These are phyloP conservation scores for Ochromonas danica DNA, from an alignment of 108 stramenopile species.

Conservation along the genomic window DNA sequence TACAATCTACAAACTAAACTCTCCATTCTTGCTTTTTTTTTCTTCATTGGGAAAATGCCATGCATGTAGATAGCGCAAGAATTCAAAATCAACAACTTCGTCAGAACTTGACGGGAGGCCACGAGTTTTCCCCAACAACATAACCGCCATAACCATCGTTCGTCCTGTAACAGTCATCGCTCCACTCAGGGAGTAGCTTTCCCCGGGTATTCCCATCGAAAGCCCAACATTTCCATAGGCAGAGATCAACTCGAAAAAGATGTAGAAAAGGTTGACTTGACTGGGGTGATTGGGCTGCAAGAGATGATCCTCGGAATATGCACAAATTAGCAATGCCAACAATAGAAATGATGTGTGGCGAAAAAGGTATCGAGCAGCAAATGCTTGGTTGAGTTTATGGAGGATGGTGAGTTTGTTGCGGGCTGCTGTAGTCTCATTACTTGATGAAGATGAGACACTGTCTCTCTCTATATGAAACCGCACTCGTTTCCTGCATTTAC, in stretches of 20 bases:
- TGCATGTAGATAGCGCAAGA: background rate
- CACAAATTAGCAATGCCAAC: background rate
- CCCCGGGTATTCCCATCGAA: conserved; percentile 19
- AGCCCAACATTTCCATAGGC: conserved; percentile 38
- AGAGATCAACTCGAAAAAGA: conserved; percentile 38
- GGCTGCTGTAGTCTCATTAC: too few relatives aligned
- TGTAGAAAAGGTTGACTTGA: conserved; percentile 4
- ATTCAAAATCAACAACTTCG: background rate
- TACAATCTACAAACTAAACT: too few relatives aligned
- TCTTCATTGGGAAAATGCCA: background rate
- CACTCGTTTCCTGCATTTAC: too few relatives aligned
- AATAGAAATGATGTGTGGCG: background rate
- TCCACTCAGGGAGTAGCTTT: background rate
- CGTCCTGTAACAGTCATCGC: background rate
- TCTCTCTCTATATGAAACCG: too few relatives aligned
- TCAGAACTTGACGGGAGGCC: conserved; percentile 7
- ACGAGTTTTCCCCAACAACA: background rate
- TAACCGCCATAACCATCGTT: conserved; percentile 5
- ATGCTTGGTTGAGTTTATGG: background rate
- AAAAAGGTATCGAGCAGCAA: background rate
- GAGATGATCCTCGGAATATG: background rate
- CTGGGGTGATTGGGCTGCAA: background rate
- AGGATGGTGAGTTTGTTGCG: too few relatives aligned
- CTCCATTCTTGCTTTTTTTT: too few relatives aligned
- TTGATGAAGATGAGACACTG: too few relatives aligned